These are phyloP conservation scores for Apiospora pterosperma DNA, from an alignment of 2,329 filamentous ascomycete genomes.

Conservation along the genomic window DNA sequence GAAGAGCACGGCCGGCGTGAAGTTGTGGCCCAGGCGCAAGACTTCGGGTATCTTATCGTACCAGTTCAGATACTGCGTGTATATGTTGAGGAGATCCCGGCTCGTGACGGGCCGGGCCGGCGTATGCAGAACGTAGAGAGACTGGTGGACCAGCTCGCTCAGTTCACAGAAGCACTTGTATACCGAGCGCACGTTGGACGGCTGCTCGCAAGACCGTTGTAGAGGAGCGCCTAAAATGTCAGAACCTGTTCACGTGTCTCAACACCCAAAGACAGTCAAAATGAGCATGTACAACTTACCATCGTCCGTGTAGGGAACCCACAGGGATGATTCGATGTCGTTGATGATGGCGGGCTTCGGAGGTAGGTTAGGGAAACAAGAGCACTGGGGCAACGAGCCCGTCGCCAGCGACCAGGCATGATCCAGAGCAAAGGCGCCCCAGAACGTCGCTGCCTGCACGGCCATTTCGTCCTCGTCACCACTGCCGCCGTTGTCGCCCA, in stretches of 20 bases:
- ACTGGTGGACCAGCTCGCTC: slow-evolving; percentile 70
- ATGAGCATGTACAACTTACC: slow-evolving; percentile 34
- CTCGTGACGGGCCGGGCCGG: slow-evolving; percentile 64
- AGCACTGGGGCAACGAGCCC: slow-evolving; percentile 58
- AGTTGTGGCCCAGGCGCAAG: slow-evolving; percentile 63
- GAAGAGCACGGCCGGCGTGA: slow-evolving; percentile 69
- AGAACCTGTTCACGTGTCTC: slow-evolving; percentile 10
- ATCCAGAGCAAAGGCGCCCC: slow-evolving; percentile 60
- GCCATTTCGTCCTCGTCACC: slow-evolving; percentile 54
- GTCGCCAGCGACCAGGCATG: slow-evolving; percentile 66
- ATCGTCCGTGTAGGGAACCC: slow-evolving; percentile 57
- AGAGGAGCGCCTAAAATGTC: slow-evolving; percentile 43
- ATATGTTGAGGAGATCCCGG: slow-evolving; percentile 59
- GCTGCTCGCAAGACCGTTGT: slow-evolving; percentile 55
- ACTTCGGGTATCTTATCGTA: slow-evolving; percentile 64
- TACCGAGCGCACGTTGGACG: slow-evolving; percentile 65
- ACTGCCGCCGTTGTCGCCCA: slow-evolving; percentile 35
- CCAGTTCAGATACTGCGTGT: slow-evolving; percentile 69
- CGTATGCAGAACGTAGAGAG: slow-evolving; percentile 69
- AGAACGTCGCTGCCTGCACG: slow-evolving; percentile 57
- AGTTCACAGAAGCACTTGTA: slow-evolving; percentile 69
- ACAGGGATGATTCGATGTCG: slow-evolving; percentile 56
- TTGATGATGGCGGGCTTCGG: slow-evolving; percentile 59
- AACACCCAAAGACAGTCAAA: background rate
- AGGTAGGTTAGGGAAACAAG: slow-evolving; percentile 52